These are phyloP conservation scores for Phytophthora cryptogea DNA, from an alignment of 352 stramenopile species.

Conservation along the genomic window DNA sequence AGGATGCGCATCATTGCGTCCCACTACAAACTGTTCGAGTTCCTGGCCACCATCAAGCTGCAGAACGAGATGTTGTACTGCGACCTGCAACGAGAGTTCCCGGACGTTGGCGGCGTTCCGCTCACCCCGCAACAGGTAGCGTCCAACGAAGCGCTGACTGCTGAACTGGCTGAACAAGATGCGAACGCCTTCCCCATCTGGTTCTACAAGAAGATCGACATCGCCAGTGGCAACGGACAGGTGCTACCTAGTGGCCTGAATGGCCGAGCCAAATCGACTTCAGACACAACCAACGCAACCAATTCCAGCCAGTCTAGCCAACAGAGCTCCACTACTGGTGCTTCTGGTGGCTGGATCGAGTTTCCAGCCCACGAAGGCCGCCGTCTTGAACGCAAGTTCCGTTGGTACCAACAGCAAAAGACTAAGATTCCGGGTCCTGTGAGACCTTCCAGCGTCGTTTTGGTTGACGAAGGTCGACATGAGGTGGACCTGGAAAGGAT, in stretches of 20 bases:
- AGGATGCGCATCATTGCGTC: constrained; percentile 75
- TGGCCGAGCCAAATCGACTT: constrained; percentile 13
- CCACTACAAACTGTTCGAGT: constrained; percentile 83
- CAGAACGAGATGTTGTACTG: constrained; percentile 86
- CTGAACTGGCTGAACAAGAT: constrained; percentile 57
- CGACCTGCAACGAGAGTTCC: constrained; percentile 64
- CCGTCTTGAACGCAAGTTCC: constrained; percentile 67
- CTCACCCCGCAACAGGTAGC: constrained; percentile 45
- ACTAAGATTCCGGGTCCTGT: constrained; percentile 35
- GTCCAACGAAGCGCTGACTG: constrained; percentile 43
- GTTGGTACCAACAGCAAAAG: constrained; percentile 69
- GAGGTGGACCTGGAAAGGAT: constrained; percentile 81
- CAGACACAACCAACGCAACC: constrained; percentile 10
- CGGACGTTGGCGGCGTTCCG: constrained; percentile 51
- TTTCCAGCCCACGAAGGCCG: constrained; percentile 76
- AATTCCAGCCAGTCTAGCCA: constrained; percentile 8
- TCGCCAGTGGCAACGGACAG: constrained; percentile 40
- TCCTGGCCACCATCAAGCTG: constrained; percentile 80
- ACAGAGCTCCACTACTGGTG: constrained; percentile 12
- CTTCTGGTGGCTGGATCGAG: constrained; percentile 63
- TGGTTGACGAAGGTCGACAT: constrained; percentile 83
- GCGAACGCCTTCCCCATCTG: constrained; percentile 72
- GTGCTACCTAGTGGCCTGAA: constrained; percentile 40
- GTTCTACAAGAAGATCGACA: constrained; percentile 79
- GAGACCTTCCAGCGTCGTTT: constrained; percentile 54